phyloP scores from a whole-genome alignment of 1,284 basidiomycete genomes.

The Microbotryum lychnidis-dioicae region DNA sequence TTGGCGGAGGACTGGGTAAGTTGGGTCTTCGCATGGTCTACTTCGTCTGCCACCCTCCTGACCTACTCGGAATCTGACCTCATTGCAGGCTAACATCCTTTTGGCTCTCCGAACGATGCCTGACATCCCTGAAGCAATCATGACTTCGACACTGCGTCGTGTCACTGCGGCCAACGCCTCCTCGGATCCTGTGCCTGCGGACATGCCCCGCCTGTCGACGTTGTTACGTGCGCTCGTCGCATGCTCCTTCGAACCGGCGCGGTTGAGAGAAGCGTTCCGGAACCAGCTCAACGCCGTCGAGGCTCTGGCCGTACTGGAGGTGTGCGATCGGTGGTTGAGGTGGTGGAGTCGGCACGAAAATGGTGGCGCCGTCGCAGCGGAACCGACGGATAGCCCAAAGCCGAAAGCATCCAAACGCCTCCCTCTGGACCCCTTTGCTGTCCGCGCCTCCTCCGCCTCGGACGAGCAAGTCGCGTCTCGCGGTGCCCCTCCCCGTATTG shows the following conservation, averaged over 20 bases:
- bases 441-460: too few species aligned
- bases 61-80: neutral
- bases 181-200: constrained; percentile 1
- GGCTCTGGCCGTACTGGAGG: constrained; percentile 19
- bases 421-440: too few species aligned
- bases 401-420: too few species aligned
- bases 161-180: neutral
- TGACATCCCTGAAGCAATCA: constrained; percentile 27
- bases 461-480: too few species aligned
- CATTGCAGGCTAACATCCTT: constrained; percentile 17
- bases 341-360: constrained; percentile 6
- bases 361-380: neutral
- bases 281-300: constrained; percentile 19
- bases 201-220: constrained; percentile 7
- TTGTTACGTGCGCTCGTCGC: constrained; percentile 25
- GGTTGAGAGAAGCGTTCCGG: constrained; percentile 15
- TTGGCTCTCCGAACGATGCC: constrained; percentile 18
- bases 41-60: neutral
- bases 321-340: constrained; percentile 23
- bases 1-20: constrained; percentile 26
- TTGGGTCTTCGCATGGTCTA: neutral
- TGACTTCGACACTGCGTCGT: constrained; percentile 20
- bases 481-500: neutral
- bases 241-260: constrained; percentile 12
- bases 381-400: too few species aligned